Evolutionary conservation across 805 yeast genomes (phyloP), one percentile per base, ranked within the genome.

Genomic region (Saccharomycopsis schoenii): DNA sequence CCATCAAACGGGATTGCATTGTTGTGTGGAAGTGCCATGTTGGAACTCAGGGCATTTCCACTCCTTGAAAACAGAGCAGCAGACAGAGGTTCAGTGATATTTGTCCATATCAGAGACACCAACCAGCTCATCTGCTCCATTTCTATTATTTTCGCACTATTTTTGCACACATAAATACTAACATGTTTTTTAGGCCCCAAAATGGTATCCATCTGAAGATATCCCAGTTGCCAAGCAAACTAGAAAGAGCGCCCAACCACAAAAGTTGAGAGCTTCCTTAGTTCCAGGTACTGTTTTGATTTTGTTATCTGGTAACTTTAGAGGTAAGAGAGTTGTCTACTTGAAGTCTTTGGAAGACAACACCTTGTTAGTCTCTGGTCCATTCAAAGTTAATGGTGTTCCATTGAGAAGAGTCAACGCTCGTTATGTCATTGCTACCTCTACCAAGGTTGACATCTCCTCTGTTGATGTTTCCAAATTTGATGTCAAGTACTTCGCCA

Each of bases 251-350:
- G 82, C 83, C 73, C 89, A 91, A 77, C 96, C 97, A 75, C 94
- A 90, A 80, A 88, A 88, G 80, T 84, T 94, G 79, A 91, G 98
- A 80, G 83, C 96, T 74, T 88, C 97, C 67, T 83, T 93, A 74
- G 96, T 88, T 70, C 97, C 97, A 80, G 99, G 99, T 78, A 88
- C 97, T 75, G 97, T 93, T 71, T 83, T 94, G 77, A 93, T 93
- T 79, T 82, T 93, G 78, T 85, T 93, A 77, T 97, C 98, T 74
- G 99, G 99, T 77, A 90, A 97, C 81, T 93, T 91, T 96, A 89
- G 99, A 82, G 99, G 99, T 79, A 94, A 93, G 89, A 92, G 98
- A 83, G 99, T 94, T 73, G 98, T 93, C 69, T 88, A 88, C 88
- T 86, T 93, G 78, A 93, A 93, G 87, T 81, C 87, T 79, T 85